These are phyloP conservation scores for Trametes maxima DNA, from an alignment of 768 basidiomycete species.

Conservation along the genomic window DNA sequence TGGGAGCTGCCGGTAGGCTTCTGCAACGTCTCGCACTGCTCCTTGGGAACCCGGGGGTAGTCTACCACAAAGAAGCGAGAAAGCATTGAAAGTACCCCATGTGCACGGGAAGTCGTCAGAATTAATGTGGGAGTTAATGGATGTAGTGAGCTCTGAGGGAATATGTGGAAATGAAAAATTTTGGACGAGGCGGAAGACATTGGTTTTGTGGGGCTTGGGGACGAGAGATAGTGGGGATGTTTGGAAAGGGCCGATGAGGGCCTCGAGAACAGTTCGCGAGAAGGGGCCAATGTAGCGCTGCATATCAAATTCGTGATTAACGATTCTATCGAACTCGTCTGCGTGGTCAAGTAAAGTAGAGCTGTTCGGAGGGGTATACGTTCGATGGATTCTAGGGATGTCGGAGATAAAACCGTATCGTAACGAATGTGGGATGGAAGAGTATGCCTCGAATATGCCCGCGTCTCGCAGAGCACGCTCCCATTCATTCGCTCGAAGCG, in stretches of 20 bases:
- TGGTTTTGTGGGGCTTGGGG: slow-evolving; percentile 31
- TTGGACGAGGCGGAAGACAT: slow-evolving; percentile 32
- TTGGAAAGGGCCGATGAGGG: slow-evolving; percentile 33
- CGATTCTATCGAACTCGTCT: not conserved
- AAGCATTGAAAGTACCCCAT: slow-evolving; percentile 45
- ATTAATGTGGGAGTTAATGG: slow-evolving; percentile 38
- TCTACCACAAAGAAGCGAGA: slow-evolving; percentile 33
- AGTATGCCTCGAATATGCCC: not conserved
- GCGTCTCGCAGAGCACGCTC: not conserved
- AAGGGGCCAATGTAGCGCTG: slow-evolving; percentile 9
- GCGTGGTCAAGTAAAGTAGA: not conserved
- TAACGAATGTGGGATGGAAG: not conserved
- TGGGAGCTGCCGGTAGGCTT: slow-evolving; percentile 42
- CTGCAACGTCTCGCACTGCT: slow-evolving; percentile 38
- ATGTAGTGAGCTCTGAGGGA: slow-evolving; percentile 7
- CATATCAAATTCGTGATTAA: not conserved
- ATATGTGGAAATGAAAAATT: slow-evolving; percentile 33
- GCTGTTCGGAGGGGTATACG: slow-evolving; percentile 1
- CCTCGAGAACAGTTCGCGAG: slow-evolving; percentile 13
- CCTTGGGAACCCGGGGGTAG: slow-evolving; percentile 44
- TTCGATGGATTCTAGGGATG: not conserved
- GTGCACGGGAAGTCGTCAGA: slow-evolving; percentile 41
- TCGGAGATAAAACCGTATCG: not conserved
- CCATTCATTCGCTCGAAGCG: not conserved
- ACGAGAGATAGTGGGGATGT: slow-evolving; percentile 33